Conservation (phyloP, 805 yeast genomes). For the Saccharomycopsis sp. region DNA sequence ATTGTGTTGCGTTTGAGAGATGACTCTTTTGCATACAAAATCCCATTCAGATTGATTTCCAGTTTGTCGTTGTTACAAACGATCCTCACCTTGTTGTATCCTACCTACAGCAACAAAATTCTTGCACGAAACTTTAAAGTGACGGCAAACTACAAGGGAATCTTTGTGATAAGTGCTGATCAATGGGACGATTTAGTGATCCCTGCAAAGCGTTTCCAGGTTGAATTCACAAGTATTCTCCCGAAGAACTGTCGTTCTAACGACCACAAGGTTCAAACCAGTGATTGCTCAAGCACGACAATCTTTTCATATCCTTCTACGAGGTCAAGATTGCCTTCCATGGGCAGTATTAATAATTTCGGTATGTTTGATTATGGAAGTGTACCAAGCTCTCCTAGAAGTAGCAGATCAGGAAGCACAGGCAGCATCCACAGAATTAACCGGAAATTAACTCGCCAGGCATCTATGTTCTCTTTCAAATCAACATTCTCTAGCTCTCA, state of each 20-base stretch:
- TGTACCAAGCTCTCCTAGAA: neutral
- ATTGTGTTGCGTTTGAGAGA: neutral
- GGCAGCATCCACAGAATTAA: neutral
- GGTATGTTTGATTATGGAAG: neutral
- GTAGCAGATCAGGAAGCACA: neutral
- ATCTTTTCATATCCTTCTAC: neutral
- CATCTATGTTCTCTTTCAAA: neutral
- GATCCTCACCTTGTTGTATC: neutral
- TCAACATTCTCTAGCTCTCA: neutral
- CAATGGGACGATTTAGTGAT: conserved; percentile 2
- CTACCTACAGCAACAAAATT: neutral
- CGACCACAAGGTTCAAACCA: neutral
- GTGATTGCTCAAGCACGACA: neutral
- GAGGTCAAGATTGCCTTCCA: neutral
- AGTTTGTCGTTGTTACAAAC: neutral
- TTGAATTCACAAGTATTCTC: neutral
- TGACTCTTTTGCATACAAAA: neutral
- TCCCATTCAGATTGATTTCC: neutral
- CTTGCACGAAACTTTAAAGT: neutral
- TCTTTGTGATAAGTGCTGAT: neutral
- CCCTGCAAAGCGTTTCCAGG: neutral
- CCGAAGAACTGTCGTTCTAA: neutral
- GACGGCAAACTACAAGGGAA: neutral
- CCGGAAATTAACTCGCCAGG: neutral
- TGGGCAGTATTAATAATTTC: neutral